Evolutionary conservation across 768 basidiomycete genomes (phyloP), one percentile per base, ranked within the genome.

Genomic region (Russula ochroleuca): DNA sequence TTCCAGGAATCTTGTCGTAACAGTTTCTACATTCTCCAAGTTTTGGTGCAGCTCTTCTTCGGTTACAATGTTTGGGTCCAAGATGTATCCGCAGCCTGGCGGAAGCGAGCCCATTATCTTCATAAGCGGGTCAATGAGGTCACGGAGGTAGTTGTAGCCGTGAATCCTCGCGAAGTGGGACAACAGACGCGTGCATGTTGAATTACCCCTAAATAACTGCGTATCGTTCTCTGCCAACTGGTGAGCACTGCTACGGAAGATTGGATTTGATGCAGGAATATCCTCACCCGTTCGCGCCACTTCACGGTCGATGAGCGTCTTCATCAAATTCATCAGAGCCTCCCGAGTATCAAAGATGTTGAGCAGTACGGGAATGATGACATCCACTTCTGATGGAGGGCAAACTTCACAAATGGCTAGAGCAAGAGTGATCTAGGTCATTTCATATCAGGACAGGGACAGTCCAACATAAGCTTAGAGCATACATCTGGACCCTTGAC

Each of bases 141-240:
- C 83, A 21, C 94, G 83, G n/a, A 97, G 78, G 73, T 96, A 97
- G 62, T 87, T 86, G 73, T 96, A 97, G 5, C 94, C 95, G 65
- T 94, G 92, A n/a, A 89, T 84, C 71, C 81, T 86, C 4, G 91
- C 92, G 69, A 95, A 95, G 2, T 86, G 84, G 7, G 92, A 92
- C 50, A 97, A 76, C 62, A 98, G 87, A 48, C 90, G 79, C n/a
- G 90, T 90, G 69, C 87, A 92, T 1, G 90, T 90, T 2, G 90
- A 88, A 73, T 96, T 97, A 64, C 89, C 81, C 55, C 95, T 81
- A 78, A 98, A 97, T 9, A 98, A 76, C n/a, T 83, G 81, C 0
- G 86, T 79, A 66, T 95, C 92, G 68, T 80, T 87, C 45, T 85
- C 94, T 93, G 73, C n/a, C 47, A 48, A 61, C 31, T 21, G 13